Evolutionary conservation across 805 yeast species (phyloP), one percentile per base, ranked within the genome.

Genomic region (Jamesozyma spencerorum): DNA sequence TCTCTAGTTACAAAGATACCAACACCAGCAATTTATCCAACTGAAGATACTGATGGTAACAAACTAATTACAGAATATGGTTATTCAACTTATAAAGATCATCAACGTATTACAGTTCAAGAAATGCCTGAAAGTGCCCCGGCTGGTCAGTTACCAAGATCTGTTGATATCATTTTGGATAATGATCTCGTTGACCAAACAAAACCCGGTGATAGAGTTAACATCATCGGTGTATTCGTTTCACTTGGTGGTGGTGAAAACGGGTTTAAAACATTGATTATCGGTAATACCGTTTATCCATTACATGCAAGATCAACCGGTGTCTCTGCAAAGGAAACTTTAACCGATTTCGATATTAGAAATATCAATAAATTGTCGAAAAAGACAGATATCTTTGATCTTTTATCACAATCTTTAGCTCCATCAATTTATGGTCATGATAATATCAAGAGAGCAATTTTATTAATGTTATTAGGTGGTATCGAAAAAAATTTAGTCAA

Each of bases 71-170:
- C 96, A 0, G 97, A 92, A 60, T 92, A 85, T 55, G 98, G 98
- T 1, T 83, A 79, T 56, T 81, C 88, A 6, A 86, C 94, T 22
- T 92, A 85, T 60, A 72, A 90, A 52, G 98, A 92, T 63, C 96
- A 90, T 60, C 98, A 92, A 64, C 82, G 86, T 31, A 74, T 92
- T 29, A 77, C 96, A 0, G 81, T 92, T 29, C 98, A 92, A 62
- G 98, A 92, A 66, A 85, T 92, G 85, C 97, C 98, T 1, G 97
- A 92, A 65, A 72, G 81, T 47, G 96, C 97, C 1, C 98, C 97
- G 13, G 94, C 97, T 0, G 98, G 98, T 42, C 97, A 90, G 65
- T 70, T 92, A 47, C 98, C 98, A 28, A 72, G 97, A 54, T 80
- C 95, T 2, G 74, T 92, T 28, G 98, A 92, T 56, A 82, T 90